phyloP scores from a whole-genome alignment of 164 flowering plant genomes.

The Kalanchoe fedtschenkoi region DNA sequence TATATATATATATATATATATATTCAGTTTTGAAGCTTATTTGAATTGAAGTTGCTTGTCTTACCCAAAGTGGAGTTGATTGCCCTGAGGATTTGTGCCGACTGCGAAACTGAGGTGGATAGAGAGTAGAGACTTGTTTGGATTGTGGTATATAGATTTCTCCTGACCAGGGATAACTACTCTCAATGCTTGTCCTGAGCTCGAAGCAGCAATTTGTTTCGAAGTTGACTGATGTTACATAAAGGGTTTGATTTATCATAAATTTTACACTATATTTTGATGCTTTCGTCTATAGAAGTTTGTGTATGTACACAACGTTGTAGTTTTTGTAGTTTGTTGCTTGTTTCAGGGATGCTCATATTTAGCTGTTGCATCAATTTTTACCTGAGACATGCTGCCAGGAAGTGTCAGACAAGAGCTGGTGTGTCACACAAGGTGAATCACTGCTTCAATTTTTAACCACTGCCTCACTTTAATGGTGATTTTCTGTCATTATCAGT shows the following conservation, averaged over 20 bases:
- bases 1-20: too few species aligned
- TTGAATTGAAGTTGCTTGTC: background rate
- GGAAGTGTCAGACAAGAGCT: conserved; percentile 57
- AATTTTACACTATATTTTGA: background rate
- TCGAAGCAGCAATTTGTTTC: conserved; percentile 68
- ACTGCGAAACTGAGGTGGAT: too few species aligned
- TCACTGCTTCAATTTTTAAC: background rate
- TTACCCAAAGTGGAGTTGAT: too few species aligned
- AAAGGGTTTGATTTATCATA: background rate
- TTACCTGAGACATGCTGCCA: conserved; percentile 80
- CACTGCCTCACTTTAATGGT: background rate
- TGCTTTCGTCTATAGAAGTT: background rate
- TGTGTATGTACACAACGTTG: background rate
- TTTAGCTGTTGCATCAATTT: conserved; percentile 74
- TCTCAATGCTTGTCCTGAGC: conserved; percentile 79
- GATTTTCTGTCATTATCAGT: background rate
- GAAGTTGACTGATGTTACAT: conserved; percentile 52
- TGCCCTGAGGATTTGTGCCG: too few species aligned
- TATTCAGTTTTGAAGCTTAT: background rate
- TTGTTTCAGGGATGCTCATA: conserved; percentile 72
- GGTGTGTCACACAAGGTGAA: conserved; percentile 80
- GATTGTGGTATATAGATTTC: conserved; percentile 67
- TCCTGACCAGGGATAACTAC: conserved; percentile 87
- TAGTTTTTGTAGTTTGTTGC: background rate
- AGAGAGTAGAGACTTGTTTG: too few species aligned